Percentiles rank a stretch among this genome's conserved stretches.
Evolutionary conservation across 345 rosid species (phyloP).

Genomic region (Linum usitatissimum): DNA sequence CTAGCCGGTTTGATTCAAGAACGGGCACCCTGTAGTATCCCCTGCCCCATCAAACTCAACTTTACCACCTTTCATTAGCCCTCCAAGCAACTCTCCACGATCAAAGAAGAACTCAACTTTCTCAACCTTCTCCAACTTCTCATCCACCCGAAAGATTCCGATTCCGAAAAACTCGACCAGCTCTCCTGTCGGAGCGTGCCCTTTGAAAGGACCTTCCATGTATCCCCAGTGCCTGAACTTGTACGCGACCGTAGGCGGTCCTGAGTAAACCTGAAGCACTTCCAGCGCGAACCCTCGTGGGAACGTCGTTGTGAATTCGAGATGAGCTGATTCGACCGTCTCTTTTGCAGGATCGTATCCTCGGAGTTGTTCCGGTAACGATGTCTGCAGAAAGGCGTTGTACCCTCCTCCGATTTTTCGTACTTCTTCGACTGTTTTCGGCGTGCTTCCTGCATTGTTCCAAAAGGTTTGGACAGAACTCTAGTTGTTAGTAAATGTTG

Average conservation of each 20-base stretch:
- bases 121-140: conserved; percentile 32
- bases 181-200: conserved; percentile 47
- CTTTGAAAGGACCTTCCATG: conserved; percentile 69
- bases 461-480: too few species aligned
- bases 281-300: conserved; percentile 59
- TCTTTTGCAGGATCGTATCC: conserved; percentile 27
- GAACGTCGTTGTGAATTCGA: conserved; percentile 41
- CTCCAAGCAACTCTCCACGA: conserved; percentile 49
- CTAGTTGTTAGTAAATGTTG: too few species aligned
- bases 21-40: conserved; percentile 32
- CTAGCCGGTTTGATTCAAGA: conserved; percentile 32
- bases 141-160: conserved; percentile 39
- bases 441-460: conserved; percentile 31
- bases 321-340: conserved; percentile 21
- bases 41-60: conserved; percentile 2
- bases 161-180: conserved; percentile 32
- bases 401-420: conserved; percentile 48
- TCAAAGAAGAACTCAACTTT: conserved; percentile 45
- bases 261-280: conserved; percentile 42
- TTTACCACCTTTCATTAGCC: conserved; percentile 33
- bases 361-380: conserved; percentile 35
- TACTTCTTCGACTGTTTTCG: conserved; percentile 30
- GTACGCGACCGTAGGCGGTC: conserved; percentile 43
- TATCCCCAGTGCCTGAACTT: conserved; percentile 75
- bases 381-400: conserved; percentile 41